A percentile compares a stretch with the other conserved stretches of the same genome.
Conservation (phyloP, 306 rosid species). For the Vicia faba region DNA sequence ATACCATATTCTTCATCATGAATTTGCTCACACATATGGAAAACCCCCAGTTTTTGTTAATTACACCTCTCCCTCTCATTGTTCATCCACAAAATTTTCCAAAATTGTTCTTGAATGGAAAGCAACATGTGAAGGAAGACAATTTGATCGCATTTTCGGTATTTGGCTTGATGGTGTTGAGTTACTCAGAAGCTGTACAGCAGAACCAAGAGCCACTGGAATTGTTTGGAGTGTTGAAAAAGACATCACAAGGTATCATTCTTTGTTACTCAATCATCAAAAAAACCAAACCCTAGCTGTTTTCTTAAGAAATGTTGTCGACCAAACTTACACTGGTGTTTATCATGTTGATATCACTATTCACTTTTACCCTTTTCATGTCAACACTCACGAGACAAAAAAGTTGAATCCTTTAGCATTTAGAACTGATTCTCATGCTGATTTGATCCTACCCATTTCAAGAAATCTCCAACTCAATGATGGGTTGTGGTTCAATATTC, state of each 20-base stretch:
- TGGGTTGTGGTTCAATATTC: conserved; percentile 79
- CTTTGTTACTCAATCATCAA: conserved; percentile 57
- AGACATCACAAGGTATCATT: conserved; percentile 83
- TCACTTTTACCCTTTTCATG: conserved; percentile 61
- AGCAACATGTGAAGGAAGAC: conserved; percentile 77
- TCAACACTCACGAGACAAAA: conserved; percentile 7
- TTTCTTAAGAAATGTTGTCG: conserved; percentile 66
- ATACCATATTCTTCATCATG: conserved; percentile 59
- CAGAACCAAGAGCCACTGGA: conserved; percentile 77
- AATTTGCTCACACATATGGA: conserved; percentile 73
- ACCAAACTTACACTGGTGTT: conserved; percentile 69
- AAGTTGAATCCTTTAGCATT: conserved; percentile 33
- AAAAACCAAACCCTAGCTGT: conserved; percentile 85
- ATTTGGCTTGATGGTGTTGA: conserved; percentile 93
- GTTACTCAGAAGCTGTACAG: conserved; percentile 87
- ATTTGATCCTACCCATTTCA: conserved; percentile 82
- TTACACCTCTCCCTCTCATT: conserved; percentile 70
- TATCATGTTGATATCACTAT: conserved; percentile 73
- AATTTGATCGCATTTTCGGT: conserved; percentile 87
- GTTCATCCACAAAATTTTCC: conserved; percentile 49
- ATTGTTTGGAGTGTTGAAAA: conserved; percentile 83
- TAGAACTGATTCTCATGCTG: conserved; percentile 58
- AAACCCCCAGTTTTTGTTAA: conserved; percentile 63
- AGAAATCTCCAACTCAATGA: conserved; percentile 61
- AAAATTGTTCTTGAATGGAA: conserved; percentile 79